Conservation (phyloP, 1,284 basidiomycete genomes). For the Inonotus hispidus region DNA sequence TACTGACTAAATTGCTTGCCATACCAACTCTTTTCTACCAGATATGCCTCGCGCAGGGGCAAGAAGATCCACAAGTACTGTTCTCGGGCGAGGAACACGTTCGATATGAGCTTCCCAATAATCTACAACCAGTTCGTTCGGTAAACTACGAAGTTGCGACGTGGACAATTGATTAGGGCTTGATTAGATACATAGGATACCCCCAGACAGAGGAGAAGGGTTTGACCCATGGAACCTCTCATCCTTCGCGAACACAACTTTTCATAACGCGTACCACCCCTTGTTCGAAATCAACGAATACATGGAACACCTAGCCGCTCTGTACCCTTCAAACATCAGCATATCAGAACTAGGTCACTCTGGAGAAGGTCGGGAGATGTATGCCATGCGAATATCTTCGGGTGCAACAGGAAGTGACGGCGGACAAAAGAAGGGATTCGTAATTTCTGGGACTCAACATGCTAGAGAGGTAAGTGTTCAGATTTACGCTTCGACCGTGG, state of each 20-base stretch:
- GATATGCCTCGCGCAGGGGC: not conserved
- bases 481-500: not conserved
- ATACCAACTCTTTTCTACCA: not conserved
- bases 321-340: slow-evolving; percentile 38
- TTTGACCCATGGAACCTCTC: slow-evolving; percentile 12
- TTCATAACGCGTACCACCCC: slow-evolving; percentile 49
- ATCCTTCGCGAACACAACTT: slow-evolving; percentile 31
- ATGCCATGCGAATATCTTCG: slow-evolving; percentile 41
- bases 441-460: slow-evolving; percentile 75
- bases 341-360: slow-evolving; percentile 46
- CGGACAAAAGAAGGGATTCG: slow-evolving; percentile 40
- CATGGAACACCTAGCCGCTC: slow-evolving; percentile 37
- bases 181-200: slow-evolving; percentile 5
- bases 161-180: not conserved
- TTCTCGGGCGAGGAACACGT: not conserved
- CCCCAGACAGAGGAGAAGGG: not conserved
- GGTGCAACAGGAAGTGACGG: slow-evolving; percentile 10
- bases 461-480: slow-evolving; percentile 61
- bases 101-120: not conserved
- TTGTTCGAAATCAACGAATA: slow-evolving; percentile 49
- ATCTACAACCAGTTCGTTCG: not conserved
- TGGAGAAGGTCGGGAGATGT: slow-evolving; percentile 50
- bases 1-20: not conserved
- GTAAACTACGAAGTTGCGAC: not conserved
- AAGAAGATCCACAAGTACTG: not conserved